Conservation (phyloP, 164 flowering plant genomes). For the Warburgia ugandensis region DNA sequence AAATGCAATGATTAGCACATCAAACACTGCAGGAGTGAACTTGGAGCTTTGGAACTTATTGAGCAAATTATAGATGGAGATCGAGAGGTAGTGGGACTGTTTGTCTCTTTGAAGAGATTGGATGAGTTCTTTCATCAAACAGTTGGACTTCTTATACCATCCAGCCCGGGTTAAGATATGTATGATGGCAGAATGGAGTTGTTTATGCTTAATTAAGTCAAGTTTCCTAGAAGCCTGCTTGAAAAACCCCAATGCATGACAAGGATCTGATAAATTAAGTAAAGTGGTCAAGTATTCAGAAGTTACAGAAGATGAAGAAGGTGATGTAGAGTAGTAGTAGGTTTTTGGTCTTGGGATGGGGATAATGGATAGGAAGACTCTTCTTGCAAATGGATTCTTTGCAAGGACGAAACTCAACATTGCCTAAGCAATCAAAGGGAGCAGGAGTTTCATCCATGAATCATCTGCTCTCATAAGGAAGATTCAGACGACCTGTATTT, state of each 20-base stretch:
- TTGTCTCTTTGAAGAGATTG: constrained; percentile 23
- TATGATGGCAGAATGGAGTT: constrained; percentile 39
- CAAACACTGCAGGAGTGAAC: constrained; percentile 31
- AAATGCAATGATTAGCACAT: constrained; percentile 41
- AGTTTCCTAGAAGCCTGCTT: constrained; percentile 14
- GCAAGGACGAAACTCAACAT: too few species aligned
- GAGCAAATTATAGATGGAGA: constrained; percentile 30
- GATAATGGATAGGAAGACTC: too few species aligned
- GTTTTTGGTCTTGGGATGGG: too few species aligned
- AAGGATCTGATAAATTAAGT: constrained; percentile 25
- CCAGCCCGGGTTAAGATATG: constrained; percentile 34
- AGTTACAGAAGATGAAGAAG: not conserved
- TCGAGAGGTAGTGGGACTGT: constrained; percentile 28
- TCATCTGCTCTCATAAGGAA: too few species aligned
- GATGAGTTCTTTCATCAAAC: constrained; percentile 54
- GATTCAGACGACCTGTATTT: too few species aligned
- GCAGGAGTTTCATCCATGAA: too few species aligned
- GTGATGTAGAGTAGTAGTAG: not conserved
- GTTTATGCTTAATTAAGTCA: constrained; percentile 17
- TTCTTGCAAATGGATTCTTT: too few species aligned
- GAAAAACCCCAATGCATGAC: constrained; percentile 40
- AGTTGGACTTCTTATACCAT: constrained; percentile 35
- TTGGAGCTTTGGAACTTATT: constrained; percentile 19
- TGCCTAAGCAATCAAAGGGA: too few species aligned
- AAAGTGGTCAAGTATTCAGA: constrained; percentile 9